Evolutionary conservation across 306 rosid species (phyloP).

Genomic region (Pterocarpus santalinus): DNA sequence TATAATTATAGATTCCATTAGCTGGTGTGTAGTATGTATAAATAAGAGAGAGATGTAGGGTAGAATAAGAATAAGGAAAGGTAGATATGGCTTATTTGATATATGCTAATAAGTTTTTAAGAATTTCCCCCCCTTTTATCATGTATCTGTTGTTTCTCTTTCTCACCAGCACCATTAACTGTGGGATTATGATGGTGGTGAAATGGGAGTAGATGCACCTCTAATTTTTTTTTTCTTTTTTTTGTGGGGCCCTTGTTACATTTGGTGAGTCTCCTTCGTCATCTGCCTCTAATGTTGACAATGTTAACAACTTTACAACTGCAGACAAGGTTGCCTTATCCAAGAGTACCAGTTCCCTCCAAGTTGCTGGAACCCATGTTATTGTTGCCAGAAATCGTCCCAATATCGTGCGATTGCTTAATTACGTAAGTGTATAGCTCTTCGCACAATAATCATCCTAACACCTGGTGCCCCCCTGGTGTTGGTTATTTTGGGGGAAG

Average conservation of each 20-base stretch:
- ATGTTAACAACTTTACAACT: slow-evolving; percentile 79
- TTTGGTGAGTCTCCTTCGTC: slow-evolving; percentile 98
- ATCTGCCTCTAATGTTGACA: slow-evolving; percentile 97
- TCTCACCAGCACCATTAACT: background rate
- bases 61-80: slow-evolving; percentile 3
- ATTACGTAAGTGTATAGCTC: slow-evolving; percentile 68
- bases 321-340: slow-evolving; percentile 70
- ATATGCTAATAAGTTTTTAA: background rate
- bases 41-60: background rate
- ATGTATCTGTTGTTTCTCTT: slow-evolving; percentile 32
- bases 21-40: background rate
- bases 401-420: slow-evolving; percentile 66
- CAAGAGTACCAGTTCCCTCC: slow-evolving; percentile 81
- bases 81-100: slow-evolving; percentile 29
- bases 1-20: slow-evolving; percentile 21
- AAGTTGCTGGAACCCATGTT: slow-evolving; percentile 77
- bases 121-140: background rate
- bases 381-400: slow-evolving; percentile 79
- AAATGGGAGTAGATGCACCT: slow-evolving; percentile 27
- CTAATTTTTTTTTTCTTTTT: background rate
- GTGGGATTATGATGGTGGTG: slow-evolving; percentile 39
- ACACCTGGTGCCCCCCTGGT: background rate
- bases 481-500: background rate
- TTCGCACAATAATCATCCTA: slow-evolving; percentile 13
- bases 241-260: slow-evolving; percentile 29